A percentile compares a stretch with the other conserved stretches of the same genome.
These are phyloP conservation scores for Phytopythium montanum DNA, from an alignment of 352 stramenopile genomes.

Conservation along the genomic window DNA sequence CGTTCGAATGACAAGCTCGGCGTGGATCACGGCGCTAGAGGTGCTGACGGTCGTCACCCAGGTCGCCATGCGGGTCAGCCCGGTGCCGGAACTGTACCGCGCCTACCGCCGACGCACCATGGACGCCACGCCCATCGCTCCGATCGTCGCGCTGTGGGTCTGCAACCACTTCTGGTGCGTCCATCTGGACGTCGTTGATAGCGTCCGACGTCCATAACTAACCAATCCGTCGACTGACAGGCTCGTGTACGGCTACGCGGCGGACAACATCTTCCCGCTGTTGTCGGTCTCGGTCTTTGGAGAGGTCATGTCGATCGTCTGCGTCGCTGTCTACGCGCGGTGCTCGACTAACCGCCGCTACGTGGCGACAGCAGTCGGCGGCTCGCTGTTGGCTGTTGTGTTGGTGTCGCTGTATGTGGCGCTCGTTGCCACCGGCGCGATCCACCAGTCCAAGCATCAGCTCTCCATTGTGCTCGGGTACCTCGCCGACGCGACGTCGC, in stretches of 20 bases:
- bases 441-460: constrained; percentile 19
- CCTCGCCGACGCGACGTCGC: constrained; percentile 15
- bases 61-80: constrained; percentile 17
- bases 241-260: constrained; percentile 22
- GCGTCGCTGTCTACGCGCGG: constrained; percentile 20
- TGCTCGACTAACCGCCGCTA: constrained; percentile 17
- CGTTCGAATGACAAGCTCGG: constrained; percentile 13
- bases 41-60: constrained; percentile 21
- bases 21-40: constrained; percentile 21
- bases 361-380: constrained; percentile 8
- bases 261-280: constrained; percentile 23
- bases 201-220: background rate
- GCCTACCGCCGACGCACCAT: constrained; percentile 14
- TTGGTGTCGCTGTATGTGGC: constrained; percentile 18
- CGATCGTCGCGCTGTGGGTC: constrained; percentile 17
- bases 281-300: constrained; percentile 24
- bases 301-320: constrained; percentile 14
- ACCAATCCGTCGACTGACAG: background rate
- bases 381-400: constrained; percentile 6
- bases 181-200: background rate
- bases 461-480: constrained; percentile 17
- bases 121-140: constrained; percentile 21
- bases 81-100: constrained; percentile 19
- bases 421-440: constrained; percentile 12
- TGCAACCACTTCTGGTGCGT: constrained; percentile 30